Evolutionary conservation across 106 monocot genomes (phyloP).

Genomic region (Dendrobium catenatum): DNA sequence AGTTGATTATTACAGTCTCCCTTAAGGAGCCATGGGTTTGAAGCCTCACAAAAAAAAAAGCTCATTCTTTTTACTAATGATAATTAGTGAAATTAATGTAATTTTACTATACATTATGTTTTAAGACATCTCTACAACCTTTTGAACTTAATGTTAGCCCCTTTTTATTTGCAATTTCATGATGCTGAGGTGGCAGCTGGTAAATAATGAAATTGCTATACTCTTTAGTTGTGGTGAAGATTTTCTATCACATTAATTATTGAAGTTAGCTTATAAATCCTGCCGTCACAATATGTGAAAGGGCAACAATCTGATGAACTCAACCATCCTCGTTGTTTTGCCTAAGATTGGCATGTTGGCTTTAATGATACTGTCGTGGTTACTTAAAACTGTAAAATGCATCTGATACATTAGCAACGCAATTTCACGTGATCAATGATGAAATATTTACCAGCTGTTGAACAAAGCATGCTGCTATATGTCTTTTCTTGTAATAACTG

Average conservation of each 20-base stretch:
- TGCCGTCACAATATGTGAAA: neutral
- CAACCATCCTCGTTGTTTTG: neutral
- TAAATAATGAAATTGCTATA: neutral
- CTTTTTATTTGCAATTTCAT: no score
- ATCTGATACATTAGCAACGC: neutral
- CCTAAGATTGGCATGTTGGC: neutral
- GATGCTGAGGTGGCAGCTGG: no score
- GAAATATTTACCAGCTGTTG: neutral
- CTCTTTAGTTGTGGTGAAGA: neutral
- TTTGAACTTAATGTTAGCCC: no score
- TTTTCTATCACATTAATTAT: neutral
- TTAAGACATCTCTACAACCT: no score
- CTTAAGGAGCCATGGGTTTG: no score
- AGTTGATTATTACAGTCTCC: no score
- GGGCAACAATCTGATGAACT: neutral
- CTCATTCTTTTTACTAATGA: no score
- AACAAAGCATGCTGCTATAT: no score
- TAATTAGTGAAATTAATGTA: no score
- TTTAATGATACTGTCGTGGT: neutral
- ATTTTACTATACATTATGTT: no score
- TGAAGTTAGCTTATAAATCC: neutral
- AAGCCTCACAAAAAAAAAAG: no score
- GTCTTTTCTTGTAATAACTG: no score
- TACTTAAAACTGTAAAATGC: neutral
- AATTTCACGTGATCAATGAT: neutral